These are phyloP conservation scores for Leishmania lainsoni DNA, from an alignment of 208 protist species.

Conservation along the genomic window DNA sequence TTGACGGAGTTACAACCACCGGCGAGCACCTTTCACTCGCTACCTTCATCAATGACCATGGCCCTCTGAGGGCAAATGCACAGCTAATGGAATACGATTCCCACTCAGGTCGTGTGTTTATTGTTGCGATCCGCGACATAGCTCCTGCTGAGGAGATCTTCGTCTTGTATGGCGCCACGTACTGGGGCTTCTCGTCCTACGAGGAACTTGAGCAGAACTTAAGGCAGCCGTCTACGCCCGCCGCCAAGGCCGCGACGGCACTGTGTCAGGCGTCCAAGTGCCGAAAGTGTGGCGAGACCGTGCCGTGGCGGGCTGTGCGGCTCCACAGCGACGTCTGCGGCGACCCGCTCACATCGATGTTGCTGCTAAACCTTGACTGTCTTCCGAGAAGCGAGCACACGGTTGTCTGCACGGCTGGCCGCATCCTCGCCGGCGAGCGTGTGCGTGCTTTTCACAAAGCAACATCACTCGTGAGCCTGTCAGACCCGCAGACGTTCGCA, in stretches of 20 bases:
- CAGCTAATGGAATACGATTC: conserved; percentile 84
- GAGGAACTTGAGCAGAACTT: conserved; percentile 42
- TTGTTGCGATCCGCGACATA: conserved; percentile 78
- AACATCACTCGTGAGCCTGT: conserved; percentile 70
- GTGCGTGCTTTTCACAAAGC: conserved; percentile 38
- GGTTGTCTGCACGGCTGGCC: conserved; percentile 38
- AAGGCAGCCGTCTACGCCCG: not conserved
- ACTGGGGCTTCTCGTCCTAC: conserved; percentile 88
- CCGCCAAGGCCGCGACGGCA: not conserved
- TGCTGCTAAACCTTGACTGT: conserved; percentile 59
- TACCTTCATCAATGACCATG: conserved; percentile 90
- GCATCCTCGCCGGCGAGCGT: conserved; percentile 40
- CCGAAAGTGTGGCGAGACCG: conserved; percentile 53
- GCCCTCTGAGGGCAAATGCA: conserved; percentile 65
- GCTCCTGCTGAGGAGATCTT: conserved; percentile 79
- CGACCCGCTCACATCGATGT: conserved; percentile 54
- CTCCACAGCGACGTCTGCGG: conserved; percentile 73
- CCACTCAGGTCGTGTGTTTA: conserved; percentile 78
- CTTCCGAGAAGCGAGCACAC: conserved; percentile 78
- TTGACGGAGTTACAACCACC: conserved; percentile 67
- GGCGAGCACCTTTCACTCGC: conserved; percentile 81
- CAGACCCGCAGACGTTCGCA: conserved; percentile 80
- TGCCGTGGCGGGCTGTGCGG: conserved; percentile 39
- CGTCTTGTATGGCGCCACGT: conserved; percentile 81
- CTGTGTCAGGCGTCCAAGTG: conserved; percentile 43